Evolutionary conservation across 177 flowering plant species (phyloP).

Genomic region (Telopea speciosissima): DNA sequence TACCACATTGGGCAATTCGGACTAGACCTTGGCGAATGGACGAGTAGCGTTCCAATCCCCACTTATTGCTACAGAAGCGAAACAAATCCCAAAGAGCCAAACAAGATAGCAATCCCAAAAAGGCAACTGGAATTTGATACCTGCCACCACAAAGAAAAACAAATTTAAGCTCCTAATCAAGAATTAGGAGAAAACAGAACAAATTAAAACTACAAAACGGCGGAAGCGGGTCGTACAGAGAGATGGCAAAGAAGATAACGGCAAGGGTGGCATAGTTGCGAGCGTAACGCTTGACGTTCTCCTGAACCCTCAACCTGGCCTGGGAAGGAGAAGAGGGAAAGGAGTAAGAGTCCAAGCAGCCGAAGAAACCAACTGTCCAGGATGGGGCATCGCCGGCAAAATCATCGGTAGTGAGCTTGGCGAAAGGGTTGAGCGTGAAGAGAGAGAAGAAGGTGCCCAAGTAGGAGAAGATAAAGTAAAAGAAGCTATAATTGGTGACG

Average conservation of each 20-base stretch:
- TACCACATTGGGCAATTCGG: slow-evolving; percentile 63
- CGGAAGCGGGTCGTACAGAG: slow-evolving; percentile 43
- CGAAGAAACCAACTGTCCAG: slow-evolving; percentile 71
- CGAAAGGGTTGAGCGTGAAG: slow-evolving; percentile 67
- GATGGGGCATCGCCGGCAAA: slow-evolving; percentile 53
- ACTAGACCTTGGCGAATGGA: slow-evolving; percentile 32
- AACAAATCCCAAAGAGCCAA: slow-evolving; percentile 72
- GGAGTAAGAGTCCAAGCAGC: slow-evolving; percentile 51
- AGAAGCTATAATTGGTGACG: slow-evolving; percentile 10
- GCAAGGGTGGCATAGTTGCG: slow-evolving; percentile 58
- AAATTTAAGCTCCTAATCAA: neutral
- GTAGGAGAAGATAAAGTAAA: slow-evolving; percentile 26
- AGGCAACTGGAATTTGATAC: slow-evolving; percentile 77
- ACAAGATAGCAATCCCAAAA: slow-evolving; percentile 58
- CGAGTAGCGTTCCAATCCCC: slow-evolving; percentile 48
- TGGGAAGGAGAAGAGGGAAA: slow-evolving; percentile 66
- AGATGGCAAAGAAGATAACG: slow-evolving; percentile 61
- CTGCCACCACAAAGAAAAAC: slow-evolving; percentile 23
- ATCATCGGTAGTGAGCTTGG: slow-evolving; percentile 73
- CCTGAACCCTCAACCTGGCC: slow-evolving; percentile 66
- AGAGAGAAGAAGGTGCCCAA: slow-evolving; percentile 49
- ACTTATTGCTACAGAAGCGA: slow-evolving; percentile 36
- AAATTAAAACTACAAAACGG: neutral
- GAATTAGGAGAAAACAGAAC: neutral
- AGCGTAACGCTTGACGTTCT: slow-evolving; percentile 83